Percentiles rank a stretch among this genome's conserved stretches.
Conservation (phyloP, 2,329 filamentous ascomycete species). For the Rhynchosporium agropyri region DNA sequence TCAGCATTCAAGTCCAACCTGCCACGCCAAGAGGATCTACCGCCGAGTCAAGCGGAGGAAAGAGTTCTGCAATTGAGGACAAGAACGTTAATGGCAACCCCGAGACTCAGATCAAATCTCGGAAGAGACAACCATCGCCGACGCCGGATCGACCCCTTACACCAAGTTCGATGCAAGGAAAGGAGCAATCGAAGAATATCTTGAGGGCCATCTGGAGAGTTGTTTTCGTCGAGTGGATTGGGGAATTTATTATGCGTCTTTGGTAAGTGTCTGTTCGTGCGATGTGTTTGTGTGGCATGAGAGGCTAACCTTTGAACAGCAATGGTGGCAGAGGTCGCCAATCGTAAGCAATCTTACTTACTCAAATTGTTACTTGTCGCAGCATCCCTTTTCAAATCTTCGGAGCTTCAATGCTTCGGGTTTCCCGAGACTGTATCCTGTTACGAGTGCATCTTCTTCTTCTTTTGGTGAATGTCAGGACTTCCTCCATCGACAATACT, state of each 20-base stretch:
- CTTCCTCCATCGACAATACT: slow-evolving; percentile 27
- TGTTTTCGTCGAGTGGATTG: slow-evolving; percentile 44
- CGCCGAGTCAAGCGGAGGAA: slow-evolving; percentile 24
- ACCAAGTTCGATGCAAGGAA: slow-evolving; percentile 36
- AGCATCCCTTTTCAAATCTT: neutral
- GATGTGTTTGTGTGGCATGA: neutral
- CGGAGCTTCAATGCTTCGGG: no score
- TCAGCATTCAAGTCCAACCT: slow-evolving; percentile 32
- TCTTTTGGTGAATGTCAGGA: neutral
- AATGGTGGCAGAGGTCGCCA: slow-evolving; percentile 35
- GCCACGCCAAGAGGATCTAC: slow-evolving; percentile 28
- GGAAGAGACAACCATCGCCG: slow-evolving; percentile 29
- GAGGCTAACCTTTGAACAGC: neutral
- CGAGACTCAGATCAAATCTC: slow-evolving; percentile 30
- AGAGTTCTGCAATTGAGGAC: slow-evolving; percentile 34
- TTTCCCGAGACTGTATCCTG: slow-evolving; percentile 10
- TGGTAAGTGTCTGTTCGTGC: slow-evolving; percentile 19
- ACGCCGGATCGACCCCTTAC: slow-evolving; percentile 36
- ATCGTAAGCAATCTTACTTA: slow-evolving; percentile 34
- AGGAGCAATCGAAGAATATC: slow-evolving; percentile 37
- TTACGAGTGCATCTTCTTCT: slow-evolving; percentile 18
- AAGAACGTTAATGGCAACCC: slow-evolving; percentile 14
- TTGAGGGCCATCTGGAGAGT: slow-evolving; percentile 42
- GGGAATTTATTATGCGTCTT: slow-evolving; percentile 39
- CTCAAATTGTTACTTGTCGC: slow-evolving; percentile 19